Conservation (phyloP, 2,329 filamentous ascomycete species). For the Aspergillus ustus region DNA sequence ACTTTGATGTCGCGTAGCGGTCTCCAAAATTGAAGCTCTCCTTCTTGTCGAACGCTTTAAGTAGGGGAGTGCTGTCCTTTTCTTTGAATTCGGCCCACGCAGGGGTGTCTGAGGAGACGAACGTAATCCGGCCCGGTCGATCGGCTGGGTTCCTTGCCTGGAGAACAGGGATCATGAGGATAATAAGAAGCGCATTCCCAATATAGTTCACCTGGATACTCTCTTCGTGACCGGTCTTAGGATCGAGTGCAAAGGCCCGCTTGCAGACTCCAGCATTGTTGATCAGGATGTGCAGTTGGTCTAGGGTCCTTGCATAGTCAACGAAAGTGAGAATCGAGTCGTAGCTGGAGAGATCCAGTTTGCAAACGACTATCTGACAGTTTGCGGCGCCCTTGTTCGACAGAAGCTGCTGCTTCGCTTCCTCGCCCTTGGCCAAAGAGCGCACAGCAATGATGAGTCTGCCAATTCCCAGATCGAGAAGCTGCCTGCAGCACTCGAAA, state of each 20-base stretch:
- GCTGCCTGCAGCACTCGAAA: background rate
- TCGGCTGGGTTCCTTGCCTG: slow-evolving; percentile 13
- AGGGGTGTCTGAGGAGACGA: background rate
- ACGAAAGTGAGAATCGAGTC: slow-evolving; percentile 52
- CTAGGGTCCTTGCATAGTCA: slow-evolving; percentile 36
- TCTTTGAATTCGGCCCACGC: background rate
- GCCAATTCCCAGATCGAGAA: background rate
- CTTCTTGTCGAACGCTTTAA: background rate
- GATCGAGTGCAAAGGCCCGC: slow-evolving; percentile 23
- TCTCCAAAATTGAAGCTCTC: slow-evolving; percentile 7
- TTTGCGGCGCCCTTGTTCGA: background rate
- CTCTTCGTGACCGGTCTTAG: slow-evolving; percentile 19
- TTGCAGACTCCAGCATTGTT: slow-evolving; percentile 50
- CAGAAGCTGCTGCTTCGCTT: background rate
- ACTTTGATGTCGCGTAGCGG: slow-evolving; percentile 19
- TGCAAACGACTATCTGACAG: slow-evolving; percentile 52
- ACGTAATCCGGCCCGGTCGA: background rate
- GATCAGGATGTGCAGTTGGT: slow-evolving; percentile 50
- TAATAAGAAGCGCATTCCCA: slow-evolving; percentile 26
- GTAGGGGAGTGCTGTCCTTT: background rate
- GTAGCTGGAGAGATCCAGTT: slow-evolving; percentile 55
- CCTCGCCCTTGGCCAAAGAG: background rate
- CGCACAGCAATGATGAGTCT: slow-evolving; percentile 5
- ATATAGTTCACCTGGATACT: slow-evolving; percentile 48
- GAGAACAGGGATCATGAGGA: slow-evolving; percentile 25